Percentiles rank a stretch among this genome's conserved stretches.
Evolutionary conservation across 2,329 filamentous ascomycete genomes (phyloP).

Genomic region (Beauveria caledonica): DNA sequence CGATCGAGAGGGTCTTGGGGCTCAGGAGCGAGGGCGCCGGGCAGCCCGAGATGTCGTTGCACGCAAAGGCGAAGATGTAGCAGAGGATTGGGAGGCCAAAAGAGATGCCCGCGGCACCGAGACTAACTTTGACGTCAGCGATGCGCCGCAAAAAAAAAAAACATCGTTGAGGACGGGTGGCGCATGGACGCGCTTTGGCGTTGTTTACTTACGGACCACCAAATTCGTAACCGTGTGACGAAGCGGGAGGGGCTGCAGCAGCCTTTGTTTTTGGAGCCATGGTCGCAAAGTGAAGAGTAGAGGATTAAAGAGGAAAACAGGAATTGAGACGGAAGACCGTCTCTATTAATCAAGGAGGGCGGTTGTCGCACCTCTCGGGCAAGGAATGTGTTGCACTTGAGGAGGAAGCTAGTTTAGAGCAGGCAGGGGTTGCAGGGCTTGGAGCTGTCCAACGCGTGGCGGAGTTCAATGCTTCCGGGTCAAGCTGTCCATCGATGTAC

Average conservation of each 20-base stretch:
- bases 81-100: slow-evolving; percentile 72
- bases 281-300: slow-evolving; percentile 5
- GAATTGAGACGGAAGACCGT: background rate
- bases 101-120: slow-evolving; percentile 69
- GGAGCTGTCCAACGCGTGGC: slow-evolving; percentile 4
- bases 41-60: slow-evolving; percentile 89
- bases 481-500: slow-evolving; percentile 18
- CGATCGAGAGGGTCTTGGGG: slow-evolving; percentile 62
- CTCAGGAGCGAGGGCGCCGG: slow-evolving; percentile 73
- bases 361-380: background rate
- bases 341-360: background rate
- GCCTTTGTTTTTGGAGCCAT: slow-evolving; percentile 27
- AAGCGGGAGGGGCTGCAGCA: slow-evolving; percentile 17
- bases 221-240: slow-evolving; percentile 41
- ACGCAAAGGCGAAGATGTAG: slow-evolving; percentile 74
- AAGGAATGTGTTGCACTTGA: background rate
- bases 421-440: background rate
- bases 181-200: background rate
- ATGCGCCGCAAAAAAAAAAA: slow-evolving; percentile 10
- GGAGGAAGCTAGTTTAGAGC: background rate
- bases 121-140: slow-evolving; percentile 35
- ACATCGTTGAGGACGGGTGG: background rate
- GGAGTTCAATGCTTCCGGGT: slow-evolving; percentile 19
- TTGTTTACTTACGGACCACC: slow-evolving; percentile 37
- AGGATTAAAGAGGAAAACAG: background rate